A percentile compares a stretch with the other conserved stretches of the same genome.
phyloP scores from a whole-genome alignment of 1,284 basidiomycete genomes.

The Paramarasmius palmivorus region DNA sequence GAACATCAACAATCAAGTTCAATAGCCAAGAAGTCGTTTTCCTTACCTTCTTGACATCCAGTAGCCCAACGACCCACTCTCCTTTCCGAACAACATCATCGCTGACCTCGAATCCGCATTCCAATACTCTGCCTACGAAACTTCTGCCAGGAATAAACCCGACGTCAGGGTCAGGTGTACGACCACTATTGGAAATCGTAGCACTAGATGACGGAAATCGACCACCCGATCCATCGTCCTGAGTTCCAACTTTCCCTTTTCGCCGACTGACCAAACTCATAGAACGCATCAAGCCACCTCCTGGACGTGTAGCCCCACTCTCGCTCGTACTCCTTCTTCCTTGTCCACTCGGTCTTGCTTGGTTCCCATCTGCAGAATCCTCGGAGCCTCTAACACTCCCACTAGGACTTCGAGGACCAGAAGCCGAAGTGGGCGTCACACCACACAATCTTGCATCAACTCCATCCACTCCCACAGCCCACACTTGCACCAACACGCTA shows the following conservation, averaged over 20 bases:
- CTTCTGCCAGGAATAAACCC: conserved; percentile 82
- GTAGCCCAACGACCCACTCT: conserved; percentile 81
- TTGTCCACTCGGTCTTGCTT: neutral
- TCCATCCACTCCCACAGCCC: conserved; percentile 79
- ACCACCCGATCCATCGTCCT: conserved; percentile 7
- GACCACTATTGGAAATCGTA: neutral
- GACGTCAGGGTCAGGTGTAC: conserved; percentile 36
- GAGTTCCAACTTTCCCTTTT: conserved; percentile 7
- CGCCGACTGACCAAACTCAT: conserved; percentile 18
- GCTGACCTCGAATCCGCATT: conserved; percentile 78
- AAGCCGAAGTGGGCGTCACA: conserved; percentile 23
- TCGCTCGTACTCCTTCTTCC: conserved; percentile 25
- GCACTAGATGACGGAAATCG: neutral
- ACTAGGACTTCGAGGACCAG: neutral
- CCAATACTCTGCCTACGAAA: conserved; percentile 79
- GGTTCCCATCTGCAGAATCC: neutral
- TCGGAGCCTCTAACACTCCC: conserved; percentile 13
- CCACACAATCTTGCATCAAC: conserved; percentile 66
- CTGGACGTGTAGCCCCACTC: neutral
- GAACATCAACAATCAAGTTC: conserved; percentile 11
- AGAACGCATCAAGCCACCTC: conserved; percentile 20
- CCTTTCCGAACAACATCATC: conserved; percentile 65
- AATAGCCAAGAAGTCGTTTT: conserved; percentile 4
- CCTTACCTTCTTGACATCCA: conserved; percentile 76
- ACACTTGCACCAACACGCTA: conserved; percentile 81